These are phyloP conservation scores for Rugonectria rugulosa DNA, from an alignment of 2,329 filamentous ascomycete species.

Conservation along the genomic window DNA sequence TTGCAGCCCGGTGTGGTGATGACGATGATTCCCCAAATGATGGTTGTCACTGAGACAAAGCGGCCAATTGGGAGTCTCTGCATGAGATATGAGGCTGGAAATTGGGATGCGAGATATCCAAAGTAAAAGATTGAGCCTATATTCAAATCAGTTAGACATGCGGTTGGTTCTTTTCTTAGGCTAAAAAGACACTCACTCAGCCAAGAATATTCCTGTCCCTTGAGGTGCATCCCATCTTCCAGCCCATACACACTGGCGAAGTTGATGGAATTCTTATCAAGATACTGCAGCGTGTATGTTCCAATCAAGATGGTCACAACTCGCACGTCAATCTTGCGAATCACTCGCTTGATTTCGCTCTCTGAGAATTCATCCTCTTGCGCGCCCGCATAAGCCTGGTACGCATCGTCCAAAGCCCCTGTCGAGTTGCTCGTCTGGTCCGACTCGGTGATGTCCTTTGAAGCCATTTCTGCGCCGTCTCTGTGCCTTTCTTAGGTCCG, in stretches of 20 bases:
- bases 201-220: slow-evolving; percentile 15
- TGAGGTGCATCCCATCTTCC: slow-evolving; percentile 6
- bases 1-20: slow-evolving; percentile 6
- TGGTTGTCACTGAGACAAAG: slow-evolving; percentile 7
- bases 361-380: slow-evolving; percentile 5
- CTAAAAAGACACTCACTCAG: slow-evolving; percentile 8
- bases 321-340: slow-evolving; percentile 15
- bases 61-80: slow-evolving; percentile 10
- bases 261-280: slow-evolving; percentile 16
- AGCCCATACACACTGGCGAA: slow-evolving; percentile 14
- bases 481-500: too few species aligned
- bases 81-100: slow-evolving; percentile 10
- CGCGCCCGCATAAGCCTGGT: slow-evolving; percentile 4
- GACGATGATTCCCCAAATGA: slow-evolving; percentile 13
- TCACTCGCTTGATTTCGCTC: not conserved
- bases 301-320: slow-evolving; percentile 9
- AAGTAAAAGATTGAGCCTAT: slow-evolving; percentile 14
- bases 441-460: not conserved
- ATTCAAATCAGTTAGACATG: not conserved
- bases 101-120: slow-evolving; percentile 9
- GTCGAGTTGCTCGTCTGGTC: not conserved
- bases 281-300: slow-evolving; percentile 13
- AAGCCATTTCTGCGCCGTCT: not conserved
- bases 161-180: not conserved
- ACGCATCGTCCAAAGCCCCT: slow-evolving; percentile 4